Base-by-base conservation (phyloP, 306 rosid genomes). In the Medicago arabica region DNA sequence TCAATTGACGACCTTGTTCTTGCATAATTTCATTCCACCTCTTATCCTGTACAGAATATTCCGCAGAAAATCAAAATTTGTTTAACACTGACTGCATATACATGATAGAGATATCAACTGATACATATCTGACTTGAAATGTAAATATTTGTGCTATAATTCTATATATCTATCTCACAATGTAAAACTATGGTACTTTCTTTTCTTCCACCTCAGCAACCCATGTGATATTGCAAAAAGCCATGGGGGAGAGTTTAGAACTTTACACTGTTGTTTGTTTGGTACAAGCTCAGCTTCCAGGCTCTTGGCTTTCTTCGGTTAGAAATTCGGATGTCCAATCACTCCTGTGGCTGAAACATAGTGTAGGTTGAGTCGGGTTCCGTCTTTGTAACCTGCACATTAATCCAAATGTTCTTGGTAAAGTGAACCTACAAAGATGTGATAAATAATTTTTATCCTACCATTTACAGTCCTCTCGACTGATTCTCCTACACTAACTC, bases 331-430 rank as follows among this genome's bases (percentile, higher is more conserved):
- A 40, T 47, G 75, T 49, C 44, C 39, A 64, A 50, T 90, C 87
- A 90, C 81, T 92, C 88, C 65, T 88, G 89, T 0, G 86, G 86
- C 72, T 51, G 88, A 82, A 89, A 89, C 73, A 92, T 75, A 4
- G 86, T 75, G 84, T 84, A 95, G 13, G 87, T 76, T 80, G 97
- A 85, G 83, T 94, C 88, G 28, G 90, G 73, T 87, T 95, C 91
- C 0, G 97, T 90, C 87, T 95, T 90, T 6, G 92, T 86, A 72
- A 87, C 96, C 98, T 95, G 93, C 96, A 89, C 70, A 36, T 38
- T 79, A 68, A 85, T 53, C 13, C 69, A 54, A 14, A 66, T 28
- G 40, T 46, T 65, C 41, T 50, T 40, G 62, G 53, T 77, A 17
- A 67, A 74, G 58, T 73, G 77, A 70, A 71, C 64, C 76, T 55